phyloP scores from a whole-genome alignment of 2,329 filamentous ascomycete species.

The Phialophora expanda region DNA sequence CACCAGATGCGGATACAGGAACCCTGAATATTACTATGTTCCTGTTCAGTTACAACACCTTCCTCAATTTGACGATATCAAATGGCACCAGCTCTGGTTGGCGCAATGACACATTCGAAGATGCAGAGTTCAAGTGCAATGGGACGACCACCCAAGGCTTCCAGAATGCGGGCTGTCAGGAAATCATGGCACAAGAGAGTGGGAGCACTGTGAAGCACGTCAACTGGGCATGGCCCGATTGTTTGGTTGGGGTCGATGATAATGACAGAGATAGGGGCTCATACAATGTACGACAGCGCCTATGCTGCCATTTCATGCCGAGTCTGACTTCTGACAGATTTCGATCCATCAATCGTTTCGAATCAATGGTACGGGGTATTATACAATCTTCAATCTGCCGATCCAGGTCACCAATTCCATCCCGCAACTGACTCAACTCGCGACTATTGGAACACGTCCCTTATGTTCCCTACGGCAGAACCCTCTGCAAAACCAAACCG shows the following conservation, averaged over 20 bases:
- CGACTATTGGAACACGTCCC: slow-evolving; percentile 18
- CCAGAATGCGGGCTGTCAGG: slow-evolving; percentile 60
- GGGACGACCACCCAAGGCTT: slow-evolving; percentile 43
- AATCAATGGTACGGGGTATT: slow-evolving; percentile 66
- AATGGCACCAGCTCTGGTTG: slow-evolving; percentile 61
- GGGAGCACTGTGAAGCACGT: slow-evolving; percentile 75
- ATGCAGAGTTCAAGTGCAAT: slow-evolving; percentile 35
- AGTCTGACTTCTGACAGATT: slow-evolving; percentile 53
- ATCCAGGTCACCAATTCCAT: slow-evolving; percentile 72
- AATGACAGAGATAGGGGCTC: slow-evolving; percentile 47
- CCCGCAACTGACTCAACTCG: slow-evolving; percentile 32
- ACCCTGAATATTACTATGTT: slow-evolving; percentile 71
- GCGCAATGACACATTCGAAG: slow-evolving; percentile 13
- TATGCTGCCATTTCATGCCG: not conserved
- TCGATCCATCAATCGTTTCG: slow-evolving; percentile 74
- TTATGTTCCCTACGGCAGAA: slow-evolving; percentile 22
- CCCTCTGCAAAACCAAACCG: slow-evolving; percentile 19
- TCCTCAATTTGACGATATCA: slow-evolving; percentile 70
- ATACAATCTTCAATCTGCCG: slow-evolving; percentile 73
- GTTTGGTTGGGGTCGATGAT: slow-evolving; percentile 62
- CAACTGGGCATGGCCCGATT: slow-evolving; percentile 73
- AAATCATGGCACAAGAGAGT: slow-evolving; percentile 68
- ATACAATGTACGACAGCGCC: slow-evolving; percentile 21
- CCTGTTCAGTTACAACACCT: slow-evolving; percentile 66
- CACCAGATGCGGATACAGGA: slow-evolving; percentile 57